These are phyloP conservation scores for Purshia tridentata DNA, from an alignment of 306 rosid genomes.

Conservation along the genomic window DNA sequence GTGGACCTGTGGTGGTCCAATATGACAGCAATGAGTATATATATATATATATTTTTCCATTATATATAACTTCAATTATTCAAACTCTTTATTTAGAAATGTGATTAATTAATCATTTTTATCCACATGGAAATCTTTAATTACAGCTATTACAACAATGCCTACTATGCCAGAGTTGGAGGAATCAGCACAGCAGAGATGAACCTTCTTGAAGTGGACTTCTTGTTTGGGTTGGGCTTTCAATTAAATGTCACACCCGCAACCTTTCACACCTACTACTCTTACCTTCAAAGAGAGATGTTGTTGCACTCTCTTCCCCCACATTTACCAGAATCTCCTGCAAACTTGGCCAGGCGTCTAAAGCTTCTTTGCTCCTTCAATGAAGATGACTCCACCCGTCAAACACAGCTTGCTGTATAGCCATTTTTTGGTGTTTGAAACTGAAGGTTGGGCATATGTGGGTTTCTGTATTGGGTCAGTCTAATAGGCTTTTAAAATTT, in stretches of 20 bases:
- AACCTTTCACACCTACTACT: slow-evolving; percentile 62
- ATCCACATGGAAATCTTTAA: not conserved
- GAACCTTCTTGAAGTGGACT: slow-evolving; percentile 82
- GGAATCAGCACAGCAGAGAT: slow-evolving; percentile 83
- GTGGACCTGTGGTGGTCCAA: not conserved
- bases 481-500: not conserved
- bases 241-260: slow-evolving; percentile 65
- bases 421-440: not conserved
- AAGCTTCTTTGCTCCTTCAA: slow-evolving; percentile 52
- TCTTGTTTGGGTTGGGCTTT: slow-evolving; percentile 80
- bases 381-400: slow-evolving; percentile 69
- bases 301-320: slow-evolving; percentile 51
- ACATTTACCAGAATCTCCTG: slow-evolving; percentile 40
- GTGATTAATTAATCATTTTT: not conserved
- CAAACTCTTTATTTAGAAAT: not conserved
- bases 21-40: not conserved
- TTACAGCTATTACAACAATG: slow-evolving; percentile 82
- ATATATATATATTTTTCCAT: not conserved
- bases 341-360: slow-evolving; percentile 40
- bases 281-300: slow-evolving; percentile 68
- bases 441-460: not conserved
- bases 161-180: slow-evolving; percentile 92
- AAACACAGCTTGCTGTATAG: slow-evolving; percentile 65
- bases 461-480: not conserved
- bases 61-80: not conserved